Percentiles rank a stretch among this genome's conserved stretches.
These are phyloP conservation scores for Pseudevernia furfuracea DNA, from an alignment of 495 filamentous ascomycete species.

Conservation along the genomic window DNA sequence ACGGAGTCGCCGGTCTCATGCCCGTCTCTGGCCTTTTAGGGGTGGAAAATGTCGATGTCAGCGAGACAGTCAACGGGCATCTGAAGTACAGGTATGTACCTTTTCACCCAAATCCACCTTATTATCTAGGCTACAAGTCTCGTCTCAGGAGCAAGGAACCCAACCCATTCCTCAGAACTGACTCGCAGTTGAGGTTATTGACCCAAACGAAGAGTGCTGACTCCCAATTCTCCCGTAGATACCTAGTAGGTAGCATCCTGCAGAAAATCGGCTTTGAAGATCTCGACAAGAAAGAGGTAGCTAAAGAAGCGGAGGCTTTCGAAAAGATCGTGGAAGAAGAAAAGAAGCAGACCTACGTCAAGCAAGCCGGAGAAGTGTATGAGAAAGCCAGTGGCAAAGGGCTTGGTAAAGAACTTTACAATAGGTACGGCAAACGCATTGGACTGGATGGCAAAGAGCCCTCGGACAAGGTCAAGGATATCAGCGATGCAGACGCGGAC, in stretches of 20 bases:
- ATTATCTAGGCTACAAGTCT: background rate
- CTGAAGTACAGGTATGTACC: conserved; percentile 27
- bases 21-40: conserved; percentile 54
- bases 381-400: conserved; percentile 24
- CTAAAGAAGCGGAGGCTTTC: conserved; percentile 51
- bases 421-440: conserved; percentile 27
- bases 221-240: conserved; percentile 47
- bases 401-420: conserved; percentile 34
- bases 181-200: background rate
- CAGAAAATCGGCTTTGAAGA: conserved; percentile 60
- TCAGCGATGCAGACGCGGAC: conserved; percentile 25
- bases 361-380: conserved; percentile 32
- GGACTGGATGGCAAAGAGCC: conserved; percentile 25
- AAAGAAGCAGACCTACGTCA: conserved; percentile 39
- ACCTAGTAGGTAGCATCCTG: conserved; percentile 60
- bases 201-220: background rate
- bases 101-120: background rate
- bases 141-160: background rate
- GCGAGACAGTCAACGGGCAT: conserved; percentile 63
- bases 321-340: conserved; percentile 49
- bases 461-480: conserved; percentile 21
- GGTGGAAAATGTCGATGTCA: conserved; percentile 72
- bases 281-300: conserved; percentile 48
- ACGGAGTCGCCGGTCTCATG: conserved; percentile 70
- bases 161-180: background rate